Percentiles rank a stretch among this genome's conserved stretches.
phyloP scores from a whole-genome alignment of 495 filamentous ascomycete species.

The Aspergillus affinis region DNA sequence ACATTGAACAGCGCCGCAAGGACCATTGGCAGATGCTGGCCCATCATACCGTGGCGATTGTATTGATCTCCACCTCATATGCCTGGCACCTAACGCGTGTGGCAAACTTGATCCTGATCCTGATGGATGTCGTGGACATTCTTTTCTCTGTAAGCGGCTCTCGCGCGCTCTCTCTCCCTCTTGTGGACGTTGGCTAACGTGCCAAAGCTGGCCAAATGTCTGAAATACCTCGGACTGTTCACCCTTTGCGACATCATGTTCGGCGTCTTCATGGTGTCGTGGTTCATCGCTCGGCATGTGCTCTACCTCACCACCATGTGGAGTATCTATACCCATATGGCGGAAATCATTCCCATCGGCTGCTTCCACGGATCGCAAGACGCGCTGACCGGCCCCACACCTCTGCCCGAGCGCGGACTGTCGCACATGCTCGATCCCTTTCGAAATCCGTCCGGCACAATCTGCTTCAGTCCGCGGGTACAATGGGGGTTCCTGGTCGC shows the following conservation, averaged over 20 bases:
- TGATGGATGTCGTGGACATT: constrained; percentile 83
- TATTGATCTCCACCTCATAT: constrained; percentile 71
- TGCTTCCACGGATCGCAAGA: constrained; percentile 58
- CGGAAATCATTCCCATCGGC: constrained; percentile 52
- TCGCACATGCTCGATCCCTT: constrained; percentile 63
- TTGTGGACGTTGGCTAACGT: background rate
- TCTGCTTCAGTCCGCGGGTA: constrained; percentile 66
- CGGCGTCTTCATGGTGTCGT: constrained; percentile 73
- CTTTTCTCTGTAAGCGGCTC: constrained; percentile 59
- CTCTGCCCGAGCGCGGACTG: constrained; percentile 46
- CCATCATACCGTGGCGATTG: constrained; percentile 77
- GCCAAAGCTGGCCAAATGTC: constrained; percentile 61
- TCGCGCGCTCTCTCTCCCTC: background rate
- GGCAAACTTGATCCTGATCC: constrained; percentile 71
- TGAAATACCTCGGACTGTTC: constrained; percentile 73
- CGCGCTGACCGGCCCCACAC: constrained; percentile 42
- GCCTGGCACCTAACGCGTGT: constrained; percentile 71
- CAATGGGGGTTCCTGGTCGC: constrained; percentile 64
- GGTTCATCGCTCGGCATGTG: constrained; percentile 73
- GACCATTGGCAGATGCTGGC: constrained; percentile 85
- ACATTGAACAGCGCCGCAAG: constrained; percentile 81
- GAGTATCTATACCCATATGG: constrained; percentile 62
- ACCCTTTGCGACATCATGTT: constrained; percentile 73
- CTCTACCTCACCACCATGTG: constrained; percentile 66
- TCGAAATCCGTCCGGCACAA: constrained; percentile 54